Conservation (phyloP, 805 yeast genomes). For the Saitoella complicata region DNA sequence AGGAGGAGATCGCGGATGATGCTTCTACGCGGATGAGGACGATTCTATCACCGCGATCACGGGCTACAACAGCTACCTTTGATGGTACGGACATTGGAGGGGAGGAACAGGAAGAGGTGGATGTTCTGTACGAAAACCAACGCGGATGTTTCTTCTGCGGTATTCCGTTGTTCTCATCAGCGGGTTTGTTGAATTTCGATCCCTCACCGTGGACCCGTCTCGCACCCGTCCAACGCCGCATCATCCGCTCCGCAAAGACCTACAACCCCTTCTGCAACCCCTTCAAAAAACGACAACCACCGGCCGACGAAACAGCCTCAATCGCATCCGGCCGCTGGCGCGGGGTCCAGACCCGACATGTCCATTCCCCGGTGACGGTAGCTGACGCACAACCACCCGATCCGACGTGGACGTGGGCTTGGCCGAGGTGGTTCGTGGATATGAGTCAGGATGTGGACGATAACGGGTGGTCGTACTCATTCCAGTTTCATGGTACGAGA, state of each 20-base stretch:
- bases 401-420: constrained; percentile 33
- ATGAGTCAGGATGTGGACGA: constrained; percentile 61
- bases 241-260: too few relatives aligned
- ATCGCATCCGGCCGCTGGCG: constrained; percentile 4
- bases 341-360: constrained; percentile 12
- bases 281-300: too few relatives aligned
- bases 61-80: too few relatives aligned
- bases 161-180: constrained; percentile 21
- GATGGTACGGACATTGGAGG: too few relatives aligned
- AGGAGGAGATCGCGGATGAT: too few relatives aligned
- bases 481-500: constrained; percentile 28
- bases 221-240: too few relatives aligned
- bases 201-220: constrained; percentile 22
- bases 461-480: constrained; percentile 68
- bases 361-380: constrained; percentile 18
- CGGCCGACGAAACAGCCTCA: too few relatives aligned
- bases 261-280: too few relatives aligned
- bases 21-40: too few relatives aligned
- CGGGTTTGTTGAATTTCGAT: constrained; percentile 23
- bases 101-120: constrained; percentile 19
- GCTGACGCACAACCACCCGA: constrained; percentile 32
- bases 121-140: constrained; percentile 25
- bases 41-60: too few relatives aligned
- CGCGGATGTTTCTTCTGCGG: constrained; percentile 27
- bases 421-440: constrained; percentile 58